Evolutionary conservation across 2,329 filamentous ascomycete species (phyloP), one percentile per base, ranked within the genome.

Genomic region (Coniochaeta hoffmannii): DNA sequence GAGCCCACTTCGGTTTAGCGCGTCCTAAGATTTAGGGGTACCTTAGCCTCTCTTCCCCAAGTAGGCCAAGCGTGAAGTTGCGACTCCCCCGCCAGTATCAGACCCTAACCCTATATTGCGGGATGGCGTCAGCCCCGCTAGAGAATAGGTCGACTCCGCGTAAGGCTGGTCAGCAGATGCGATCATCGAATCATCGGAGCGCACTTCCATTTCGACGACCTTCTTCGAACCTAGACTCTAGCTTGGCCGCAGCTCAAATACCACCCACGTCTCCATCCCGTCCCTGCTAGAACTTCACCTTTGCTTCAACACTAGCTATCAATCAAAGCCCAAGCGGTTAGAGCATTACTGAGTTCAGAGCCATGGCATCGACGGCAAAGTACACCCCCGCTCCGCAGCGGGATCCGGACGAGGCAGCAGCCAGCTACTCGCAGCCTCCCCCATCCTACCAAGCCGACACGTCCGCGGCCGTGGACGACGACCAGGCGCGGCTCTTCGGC

Each of bases 361-460:
- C 41, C 50, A 69, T 69, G 66, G 60, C 67, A 26, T 58, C 85
- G 58, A 90, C 83, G 63, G 79, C 90, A 53, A 94, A 93, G 73
- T 97, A 97, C 71, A 81, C 88, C 62, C 81, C 85, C 53, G 90
- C 90, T 64, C 85, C 91, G 22, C 88, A 90, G 76, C 87, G 89
- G 69, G 93, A 97, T 75, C 93, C 91, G 49, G 82, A 95, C 22
- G 50, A 28, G 64, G 88, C 89, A 62, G 61, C n/a, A n/a, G n/a
- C n/a, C n/a, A n/a, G 69, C 62, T 93, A 87, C 75, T 80, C 85
- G 56, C 86, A 90, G 66, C 81, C 91, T 67, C 92, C 93, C 62
- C 93, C 93, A 19, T 89, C 89, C 58, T 97, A 97, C 76, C 76
- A 77, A 63, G 68, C 73, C 53, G 67, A 65, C 54, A 80, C 80